Conservation (phyloP, 495 filamentous ascomycete species). For the Aspergillus coremiiformis region DNA sequence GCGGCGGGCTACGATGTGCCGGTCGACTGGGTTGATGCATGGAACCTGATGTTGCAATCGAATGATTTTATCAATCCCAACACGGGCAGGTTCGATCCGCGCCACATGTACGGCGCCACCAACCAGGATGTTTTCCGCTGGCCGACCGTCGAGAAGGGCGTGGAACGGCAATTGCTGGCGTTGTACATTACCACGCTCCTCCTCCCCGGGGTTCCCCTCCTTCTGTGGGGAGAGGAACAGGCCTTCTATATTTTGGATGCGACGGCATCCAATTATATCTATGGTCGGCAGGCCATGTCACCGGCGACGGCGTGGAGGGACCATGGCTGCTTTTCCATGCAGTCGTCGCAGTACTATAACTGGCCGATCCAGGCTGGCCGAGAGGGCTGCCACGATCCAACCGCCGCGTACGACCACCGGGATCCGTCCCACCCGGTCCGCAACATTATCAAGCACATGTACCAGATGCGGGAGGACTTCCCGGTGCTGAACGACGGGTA, state of each 20-base stretch:
- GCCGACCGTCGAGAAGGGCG: slow-evolving; percentile 57
- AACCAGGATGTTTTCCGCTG: slow-evolving; percentile 73
- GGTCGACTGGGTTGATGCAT: slow-evolving; percentile 50
- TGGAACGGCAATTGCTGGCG: slow-evolving; percentile 52
- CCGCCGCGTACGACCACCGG: slow-evolving; percentile 57
- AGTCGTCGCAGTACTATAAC: slow-evolving; percentile 48
- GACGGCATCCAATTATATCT: slow-evolving; percentile 62
- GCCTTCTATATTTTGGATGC: slow-evolving; percentile 60
- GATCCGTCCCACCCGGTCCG: slow-evolving; percentile 59
- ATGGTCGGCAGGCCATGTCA: slow-evolving; percentile 59
- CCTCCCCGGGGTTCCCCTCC: slow-evolving; percentile 56
- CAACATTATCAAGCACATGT: slow-evolving; percentile 61
- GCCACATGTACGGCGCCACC: slow-evolving; percentile 63
- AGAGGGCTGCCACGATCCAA: slow-evolving; percentile 52
- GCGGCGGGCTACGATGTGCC: slow-evolving; percentile 53
- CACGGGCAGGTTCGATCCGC: slow-evolving; percentile 58
- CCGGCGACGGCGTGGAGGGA: slow-evolving; percentile 58
- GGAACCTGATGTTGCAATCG: slow-evolving; percentile 50
- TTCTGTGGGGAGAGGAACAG: slow-evolving; percentile 67
- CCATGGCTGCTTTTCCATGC: slow-evolving; percentile 59
- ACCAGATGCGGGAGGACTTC: slow-evolving; percentile 49
- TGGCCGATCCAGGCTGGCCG: slow-evolving; percentile 50
- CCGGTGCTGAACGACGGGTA: slow-evolving; percentile 60
- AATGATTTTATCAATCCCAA: slow-evolving; percentile 61
- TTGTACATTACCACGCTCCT: slow-evolving; percentile 56